phyloP scores from a whole-genome alignment of 2,329 filamentous ascomycete genomes.

The Microsporum ferrugineum region DNA sequence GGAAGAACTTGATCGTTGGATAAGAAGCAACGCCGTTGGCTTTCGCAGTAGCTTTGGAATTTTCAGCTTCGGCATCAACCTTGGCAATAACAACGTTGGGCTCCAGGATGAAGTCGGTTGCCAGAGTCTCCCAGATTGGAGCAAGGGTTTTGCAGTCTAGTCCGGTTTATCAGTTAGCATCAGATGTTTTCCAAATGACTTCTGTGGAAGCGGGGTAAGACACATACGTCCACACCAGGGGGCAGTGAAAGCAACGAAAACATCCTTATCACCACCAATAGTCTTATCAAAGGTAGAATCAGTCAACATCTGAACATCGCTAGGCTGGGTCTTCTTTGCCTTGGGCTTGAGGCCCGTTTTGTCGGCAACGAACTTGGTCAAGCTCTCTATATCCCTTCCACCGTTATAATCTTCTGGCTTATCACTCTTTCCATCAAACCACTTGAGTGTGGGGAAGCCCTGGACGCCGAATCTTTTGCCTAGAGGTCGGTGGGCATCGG shows the following conservation, averaged over 20 bases:
- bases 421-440: conserved; percentile 89
- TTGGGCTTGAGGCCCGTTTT: conserved; percentile 78
- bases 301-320: conserved; percentile 66
- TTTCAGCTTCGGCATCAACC: conserved; percentile 82
- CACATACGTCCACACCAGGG: conserved; percentile 96
- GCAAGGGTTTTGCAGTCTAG: conserved; percentile 94
- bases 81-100: conserved; percentile 77
- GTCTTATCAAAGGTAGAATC: conserved; percentile 66
- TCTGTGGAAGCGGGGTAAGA: neutral
- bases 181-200: neutral
- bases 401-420: conserved; percentile 75
- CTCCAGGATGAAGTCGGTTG: conserved; percentile 68
- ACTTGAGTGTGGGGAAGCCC: conserved; percentile 96
- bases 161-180: neutral
- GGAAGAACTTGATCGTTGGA: conserved; percentile 97
- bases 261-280: conserved; percentile 76
- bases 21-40: conserved; percentile 73
- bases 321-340: conserved; percentile 54
- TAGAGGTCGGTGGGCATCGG: conserved; percentile 73
- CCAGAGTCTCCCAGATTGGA: conserved; percentile 79
- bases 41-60: conserved; percentile 65
- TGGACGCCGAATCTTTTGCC: conserved; percentile 80
- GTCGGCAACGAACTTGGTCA: conserved; percentile 67
- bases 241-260: conserved; percentile 91
- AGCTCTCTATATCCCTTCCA: conserved; percentile 75